phyloP scores from a whole-genome alignment of 768 basidiomycete genomes.

The Suillus discolor region DNA sequence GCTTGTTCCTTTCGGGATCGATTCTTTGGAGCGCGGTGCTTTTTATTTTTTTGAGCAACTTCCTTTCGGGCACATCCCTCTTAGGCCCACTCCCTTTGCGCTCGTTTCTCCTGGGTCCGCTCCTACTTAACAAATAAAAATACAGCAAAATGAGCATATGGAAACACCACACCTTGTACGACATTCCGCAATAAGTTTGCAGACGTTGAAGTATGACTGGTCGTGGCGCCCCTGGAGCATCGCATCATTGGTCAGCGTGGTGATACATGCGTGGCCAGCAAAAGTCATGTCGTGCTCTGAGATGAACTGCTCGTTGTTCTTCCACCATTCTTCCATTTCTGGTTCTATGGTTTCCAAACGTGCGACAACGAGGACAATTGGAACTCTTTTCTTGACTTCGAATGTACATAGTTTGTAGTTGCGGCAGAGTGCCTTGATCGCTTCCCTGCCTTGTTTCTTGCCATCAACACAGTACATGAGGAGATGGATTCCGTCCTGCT shows the following conservation, averaged over 20 bases:
- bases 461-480: conserved; percentile 29
- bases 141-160: not conserved
- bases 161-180: not conserved
- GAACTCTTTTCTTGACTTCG: conserved; percentile 19
- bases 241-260: conserved; percentile 28
- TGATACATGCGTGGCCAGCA: conserved; percentile 41
- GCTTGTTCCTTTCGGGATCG: not conserved
- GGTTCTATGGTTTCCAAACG: conserved; percentile 33
- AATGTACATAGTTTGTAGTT: conserved; percentile 27
- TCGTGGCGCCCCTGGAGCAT: conserved; percentile 23
- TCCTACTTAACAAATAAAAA: not conserved
- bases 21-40: not conserved
- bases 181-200: conserved; percentile 16
- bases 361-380: conserved; percentile 30
- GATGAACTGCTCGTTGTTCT: conserved; percentile 32
- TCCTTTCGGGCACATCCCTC: not conserved
- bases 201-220: conserved; percentile 24
- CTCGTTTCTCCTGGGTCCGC: not conserved
- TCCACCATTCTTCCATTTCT: conserved; percentile 44
- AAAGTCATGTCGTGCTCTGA: conserved; percentile 33
- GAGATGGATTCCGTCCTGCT: conserved; percentile 26
- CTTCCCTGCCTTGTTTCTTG: conserved; percentile 14
- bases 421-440: conserved; percentile 30
- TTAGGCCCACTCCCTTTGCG: too few relatives aligned
- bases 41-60: not conserved